Evolutionary conservation across 2,329 filamentous ascomycete species (phyloP), one percentile per base, ranked within the genome.

Genomic region (Neonectria sp.): DNA sequence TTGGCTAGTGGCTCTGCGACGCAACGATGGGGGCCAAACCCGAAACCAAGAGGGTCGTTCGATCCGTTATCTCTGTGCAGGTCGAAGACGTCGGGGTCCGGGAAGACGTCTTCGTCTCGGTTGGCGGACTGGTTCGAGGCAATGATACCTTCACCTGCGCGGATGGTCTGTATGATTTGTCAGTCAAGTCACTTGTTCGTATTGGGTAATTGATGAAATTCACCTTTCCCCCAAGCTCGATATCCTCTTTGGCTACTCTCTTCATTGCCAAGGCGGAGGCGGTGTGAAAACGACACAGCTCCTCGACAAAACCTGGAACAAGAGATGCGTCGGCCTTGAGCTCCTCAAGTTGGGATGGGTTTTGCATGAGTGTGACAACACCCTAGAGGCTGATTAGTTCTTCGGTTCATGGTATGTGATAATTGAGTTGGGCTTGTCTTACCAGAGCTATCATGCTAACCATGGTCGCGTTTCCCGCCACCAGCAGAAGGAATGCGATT

Each of bases 381-480:
- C 85, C 85, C 81, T 37, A 7, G 13, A 17, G 7, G 15, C 6
- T 17, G 1, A 17, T 37, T 17, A 37, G 15, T 84, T 17, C 1
- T 0, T 6, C 2, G 21, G 46, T 2, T 37, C 35, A 11, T 37
- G 2, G 13, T 7, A 37, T 6, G 35, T 17, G 7, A 21, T 31
- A 17, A 9, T 29, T 9, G 17, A 2, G 2, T 3, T 29, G 7
- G 21, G 35, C 3, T 62, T 6, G 2, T 60, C 76, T n/a, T 63
- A 82, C 83, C 35, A 86, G 76, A 1, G 80, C 78, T 63, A 86
- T 86, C 82, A 85, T 86, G 71, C 82, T 86, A 5, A 86, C 81
- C 82, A 86, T 84, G 1, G 86, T 86, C 0, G 85, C 86, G 43
- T 87, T 88, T 2, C 85, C 85, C 0, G 85, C 85, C 2, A 86